A percentile compares a stretch with the other conserved stretches of the same genome.
Evolutionary conservation across 495 filamentous ascomycete species (phyloP).

Genomic region (Penicillium pancosmium): DNA sequence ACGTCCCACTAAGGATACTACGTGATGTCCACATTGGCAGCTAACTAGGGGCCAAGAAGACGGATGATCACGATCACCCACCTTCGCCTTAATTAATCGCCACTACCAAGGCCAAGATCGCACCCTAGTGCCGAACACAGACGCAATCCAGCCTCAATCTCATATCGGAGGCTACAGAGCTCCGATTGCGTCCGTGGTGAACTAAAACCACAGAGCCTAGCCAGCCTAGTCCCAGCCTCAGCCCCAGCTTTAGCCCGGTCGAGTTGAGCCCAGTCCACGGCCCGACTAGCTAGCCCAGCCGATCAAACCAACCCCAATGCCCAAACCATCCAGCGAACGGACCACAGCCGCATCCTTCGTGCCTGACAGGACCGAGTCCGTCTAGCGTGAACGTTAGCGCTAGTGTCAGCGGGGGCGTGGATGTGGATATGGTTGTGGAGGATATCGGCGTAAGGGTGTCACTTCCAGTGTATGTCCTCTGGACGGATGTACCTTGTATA

Average conservation of each 20-base stretch:
- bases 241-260: neutral
- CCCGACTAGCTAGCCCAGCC: neutral
- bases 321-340: neutral
- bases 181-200: neutral
- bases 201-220: neutral
- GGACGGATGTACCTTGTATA: too few species aligned
- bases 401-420: neutral
- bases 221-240: neutral
- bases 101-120: neutral
- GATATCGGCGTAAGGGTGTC: too few species aligned
- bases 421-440: neutral
- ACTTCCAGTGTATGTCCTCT: too few species aligned
- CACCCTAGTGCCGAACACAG: too few species aligned
- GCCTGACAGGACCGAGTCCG: neutral
- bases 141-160: too few species aligned
- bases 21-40: neutral
- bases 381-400: neutral
- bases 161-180: neutral
- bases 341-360: slow-evolving; percentile 2
- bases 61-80: neutral
- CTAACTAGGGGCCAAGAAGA: neutral
- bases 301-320: too few species aligned
- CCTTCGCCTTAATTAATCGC: neutral
- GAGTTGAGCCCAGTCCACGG: neutral
- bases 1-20: slow-evolving; percentile 1